A percentile compares a stretch with the other conserved stretches of the same genome.
These are phyloP conservation scores for Bombardia bombarda DNA, from an alignment of 495 filamentous ascomycete species.

Conservation along the genomic window DNA sequence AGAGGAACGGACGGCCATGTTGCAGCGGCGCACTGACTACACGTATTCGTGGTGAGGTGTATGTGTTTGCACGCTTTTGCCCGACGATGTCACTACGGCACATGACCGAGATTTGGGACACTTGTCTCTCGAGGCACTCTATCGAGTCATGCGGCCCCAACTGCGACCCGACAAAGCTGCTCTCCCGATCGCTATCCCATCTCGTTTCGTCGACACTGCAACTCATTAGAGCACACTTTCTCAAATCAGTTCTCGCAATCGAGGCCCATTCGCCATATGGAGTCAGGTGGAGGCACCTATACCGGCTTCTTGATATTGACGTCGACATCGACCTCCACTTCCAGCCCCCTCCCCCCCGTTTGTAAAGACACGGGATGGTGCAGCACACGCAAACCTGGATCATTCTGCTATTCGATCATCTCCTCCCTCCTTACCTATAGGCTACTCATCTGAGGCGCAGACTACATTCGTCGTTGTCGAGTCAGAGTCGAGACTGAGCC, in stretches of 20 bases:
- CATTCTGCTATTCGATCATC: neutral
- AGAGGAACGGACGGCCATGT: neutral
- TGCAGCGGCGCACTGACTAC: neutral
- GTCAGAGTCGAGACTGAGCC: neutral
- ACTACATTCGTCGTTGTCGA: neutral
- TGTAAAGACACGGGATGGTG: neutral
- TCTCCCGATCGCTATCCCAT: neutral
- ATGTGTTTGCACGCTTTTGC: no score
- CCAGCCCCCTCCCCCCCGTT: neutral
- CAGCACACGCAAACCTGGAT: neutral
- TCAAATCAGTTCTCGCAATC: no score
- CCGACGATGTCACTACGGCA: constrained; percentile 14
- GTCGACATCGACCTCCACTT: no score
- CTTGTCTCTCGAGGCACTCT: neutral
- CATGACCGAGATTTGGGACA: neutral
- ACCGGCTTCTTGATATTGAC: neutral
- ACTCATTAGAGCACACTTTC: no score
- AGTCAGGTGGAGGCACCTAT: no score
- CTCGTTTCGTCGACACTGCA: no score
- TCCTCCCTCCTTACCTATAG: no score
- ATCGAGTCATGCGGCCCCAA: constrained; percentile 4
- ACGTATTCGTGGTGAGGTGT: no score
- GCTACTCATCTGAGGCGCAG: neutral
- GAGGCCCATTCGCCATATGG: no score
- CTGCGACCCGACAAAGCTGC: constrained; percentile 6